A percentile compares a stretch with the other conserved stretches of the same genome.
phyloP scores from a whole-genome alignment of 257 asterid species.

The Solanum bulbocastanum region DNA sequence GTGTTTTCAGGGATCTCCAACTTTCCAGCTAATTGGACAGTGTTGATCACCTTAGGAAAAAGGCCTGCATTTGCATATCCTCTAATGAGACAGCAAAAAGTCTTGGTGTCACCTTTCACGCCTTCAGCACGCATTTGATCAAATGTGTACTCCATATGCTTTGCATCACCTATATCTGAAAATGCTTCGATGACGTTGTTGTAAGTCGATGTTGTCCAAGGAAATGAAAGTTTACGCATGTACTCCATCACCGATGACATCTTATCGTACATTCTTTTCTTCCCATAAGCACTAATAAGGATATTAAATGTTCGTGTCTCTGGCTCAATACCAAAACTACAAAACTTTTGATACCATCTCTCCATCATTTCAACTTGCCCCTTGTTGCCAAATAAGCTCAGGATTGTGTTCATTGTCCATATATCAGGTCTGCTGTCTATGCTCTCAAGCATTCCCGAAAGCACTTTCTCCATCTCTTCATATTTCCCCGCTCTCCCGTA shows the following conservation, averaged over 20 bases:
- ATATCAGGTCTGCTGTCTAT: slow-evolving; percentile 58
- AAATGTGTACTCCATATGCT: slow-evolving; percentile 75
- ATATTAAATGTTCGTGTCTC: slow-evolving; percentile 81
- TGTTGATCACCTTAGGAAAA: slow-evolving; percentile 69
- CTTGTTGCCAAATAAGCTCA: slow-evolving; percentile 71
- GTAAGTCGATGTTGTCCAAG: slow-evolving; percentile 93
- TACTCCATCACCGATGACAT: slow-evolving; percentile 96
- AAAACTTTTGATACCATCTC: slow-evolving; percentile 82
- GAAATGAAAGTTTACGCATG: slow-evolving; percentile 88
- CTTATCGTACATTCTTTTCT: slow-evolving; percentile 78
- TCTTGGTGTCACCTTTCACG: slow-evolving; percentile 71
- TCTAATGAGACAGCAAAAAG: slow-evolving; percentile 78
- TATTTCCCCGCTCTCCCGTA: slow-evolving; percentile 80
- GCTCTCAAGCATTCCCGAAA: slow-evolving; percentile 59
- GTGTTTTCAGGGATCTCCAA: slow-evolving; percentile 82
- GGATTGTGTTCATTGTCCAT: slow-evolving; percentile 86
- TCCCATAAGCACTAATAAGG: slow-evolving; percentile 86
- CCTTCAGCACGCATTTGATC: slow-evolving; percentile 87
- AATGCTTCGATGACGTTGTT: slow-evolving; percentile 91
- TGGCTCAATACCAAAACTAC: slow-evolving; percentile 74
- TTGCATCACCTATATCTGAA: slow-evolving; percentile 75
- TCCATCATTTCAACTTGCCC: slow-evolving; percentile 91
- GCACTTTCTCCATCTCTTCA: slow-evolving; percentile 77
- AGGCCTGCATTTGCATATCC: slow-evolving; percentile 85
- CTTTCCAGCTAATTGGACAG: slow-evolving; percentile 70